A percentile compares a stretch with the other conserved stretches of the same genome.
Conservation (phyloP, 2,329 filamentous ascomycete species). For the Xylaria sp. region DNA sequence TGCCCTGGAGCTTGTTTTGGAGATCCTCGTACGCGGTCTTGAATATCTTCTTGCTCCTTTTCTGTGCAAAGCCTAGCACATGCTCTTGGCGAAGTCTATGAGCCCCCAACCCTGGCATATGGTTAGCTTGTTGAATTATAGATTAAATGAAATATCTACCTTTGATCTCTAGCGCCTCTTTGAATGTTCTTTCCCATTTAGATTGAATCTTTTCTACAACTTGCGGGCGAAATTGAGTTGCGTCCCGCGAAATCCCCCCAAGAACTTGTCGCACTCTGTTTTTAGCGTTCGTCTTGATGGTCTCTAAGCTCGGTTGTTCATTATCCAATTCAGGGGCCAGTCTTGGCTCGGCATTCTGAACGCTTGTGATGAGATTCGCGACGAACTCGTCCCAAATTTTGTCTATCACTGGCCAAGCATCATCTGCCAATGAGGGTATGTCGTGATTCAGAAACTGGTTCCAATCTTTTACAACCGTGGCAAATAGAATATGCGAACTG, state of each 20-base stretch:
- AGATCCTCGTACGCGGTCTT: not conserved
- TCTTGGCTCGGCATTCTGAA: not conserved
- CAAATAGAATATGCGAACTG: not conserved
- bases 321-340: not conserved
- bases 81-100: not conserved
- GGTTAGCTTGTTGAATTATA: not conserved
- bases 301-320: not conserved
- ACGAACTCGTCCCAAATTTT: not conserved
- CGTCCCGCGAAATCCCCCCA: not conserved
- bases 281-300: not conserved
- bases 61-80: not conserved
- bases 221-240: not conserved
- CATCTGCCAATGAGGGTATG: constrained; percentile 1
- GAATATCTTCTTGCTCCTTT: not conserved
- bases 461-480: constrained; percentile 14
- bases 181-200: not conserved
- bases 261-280: not conserved
- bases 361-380: not conserved
- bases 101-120: not conserved
- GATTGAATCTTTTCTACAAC: not conserved
- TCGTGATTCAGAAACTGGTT: constrained; percentile 16
- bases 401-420: not conserved
- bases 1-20: not conserved
- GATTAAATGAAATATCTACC: not conserved
- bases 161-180: not conserved